Conservation (phyloP, 2,329 filamentous ascomycete genomes). For the Aspergillus sp. region DNA sequence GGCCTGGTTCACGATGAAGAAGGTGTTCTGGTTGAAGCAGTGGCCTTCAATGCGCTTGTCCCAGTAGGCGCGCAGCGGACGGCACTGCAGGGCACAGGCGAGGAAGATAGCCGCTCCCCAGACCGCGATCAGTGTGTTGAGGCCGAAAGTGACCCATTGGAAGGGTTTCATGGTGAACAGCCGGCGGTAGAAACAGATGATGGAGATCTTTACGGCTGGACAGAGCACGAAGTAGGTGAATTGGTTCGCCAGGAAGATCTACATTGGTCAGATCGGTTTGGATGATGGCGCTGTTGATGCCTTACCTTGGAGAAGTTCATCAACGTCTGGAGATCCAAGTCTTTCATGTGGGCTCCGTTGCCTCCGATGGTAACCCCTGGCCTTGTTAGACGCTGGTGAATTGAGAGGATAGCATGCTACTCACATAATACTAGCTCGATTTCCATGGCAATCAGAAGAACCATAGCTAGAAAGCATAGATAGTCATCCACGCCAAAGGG, state of each 20-base stretch:
- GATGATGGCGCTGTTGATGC: neutral
- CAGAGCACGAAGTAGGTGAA: constrained; percentile 35
- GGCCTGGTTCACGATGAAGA: constrained; percentile 34
- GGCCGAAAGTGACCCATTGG: constrained; percentile 22
- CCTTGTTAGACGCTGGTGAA: constrained; percentile 10
- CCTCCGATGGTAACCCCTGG: constrained; percentile 34
- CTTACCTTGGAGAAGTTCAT: constrained; percentile 32
- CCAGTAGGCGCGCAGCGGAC: constrained; percentile 31
- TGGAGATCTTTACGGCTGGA: constrained; percentile 33
- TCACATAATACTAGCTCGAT: constrained; percentile 30
- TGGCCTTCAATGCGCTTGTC: constrained; percentile 24
- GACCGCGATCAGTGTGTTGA: constrained; percentile 27
- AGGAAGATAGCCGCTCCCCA: constrained; percentile 32
- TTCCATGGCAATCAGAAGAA: constrained; percentile 29
- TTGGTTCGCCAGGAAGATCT: constrained; percentile 36
- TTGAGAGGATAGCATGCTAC: neutral
- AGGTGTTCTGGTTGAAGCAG: constrained; percentile 27
- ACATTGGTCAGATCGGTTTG: neutral
- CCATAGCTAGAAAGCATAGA: constrained; percentile 25
- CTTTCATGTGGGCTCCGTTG: constrained; percentile 25
- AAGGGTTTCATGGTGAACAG: constrained; percentile 31
- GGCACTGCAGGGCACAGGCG: constrained; percentile 33
- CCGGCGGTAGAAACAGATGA: constrained; percentile 36
- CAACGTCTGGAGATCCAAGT: constrained; percentile 21
- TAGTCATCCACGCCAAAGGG: constrained; percentile 32